Evolutionary conservation across 2,329 filamentous ascomycete species (phyloP), one percentile per base, ranked within the genome.

Genomic region (Dothidotthia symphoricarpi): DNA sequence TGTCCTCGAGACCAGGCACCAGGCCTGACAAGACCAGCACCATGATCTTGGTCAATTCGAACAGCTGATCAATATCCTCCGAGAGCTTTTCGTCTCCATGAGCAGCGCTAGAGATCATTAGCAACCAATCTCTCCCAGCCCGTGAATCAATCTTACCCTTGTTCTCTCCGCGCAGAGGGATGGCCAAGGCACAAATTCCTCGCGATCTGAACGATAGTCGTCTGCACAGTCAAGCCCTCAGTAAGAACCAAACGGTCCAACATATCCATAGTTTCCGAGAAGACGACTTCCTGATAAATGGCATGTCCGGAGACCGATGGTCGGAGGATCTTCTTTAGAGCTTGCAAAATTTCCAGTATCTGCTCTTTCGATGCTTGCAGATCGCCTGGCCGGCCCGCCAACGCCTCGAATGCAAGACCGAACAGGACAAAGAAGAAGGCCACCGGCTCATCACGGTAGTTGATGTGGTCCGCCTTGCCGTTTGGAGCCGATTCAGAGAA

Each of bases 341-440:
- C 93, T 61, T 85, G 83, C 14, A 98, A 75, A 36, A 98, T 96
- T 45, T 89, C 89, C 17, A 96, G 71, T 6, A 86, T 88, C 61
- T 95, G 88, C 49, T 85, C 83, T 48, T 84, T 83, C 0, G 81
- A 82, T 3, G 82, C 83, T 19, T 89, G 75, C 9, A 83, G 75
- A 51, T 86, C 82, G 24, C 80, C 78, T 4, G 86, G 83, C 31
- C 89, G 82, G 6, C 88, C 88, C 6, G 91, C 91, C 15, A 98
- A 78, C 13, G 94, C 91, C 68, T 98, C 94, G 53, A 98, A 97
- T 0, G 91, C 89, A 40, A 98, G 83, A 9, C 93, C 93, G 55
- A 97, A 98, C 0, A 98, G 77, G 11, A 98, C 91, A 58, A 98
- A 98, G 73, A 98, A 98, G 75, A 98, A 98, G 0, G 93, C 93